These are phyloP conservation scores for Pseudocercospora fuligena DNA, from an alignment of 2,329 filamentous ascomycete species.

Conservation along the genomic window DNA sequence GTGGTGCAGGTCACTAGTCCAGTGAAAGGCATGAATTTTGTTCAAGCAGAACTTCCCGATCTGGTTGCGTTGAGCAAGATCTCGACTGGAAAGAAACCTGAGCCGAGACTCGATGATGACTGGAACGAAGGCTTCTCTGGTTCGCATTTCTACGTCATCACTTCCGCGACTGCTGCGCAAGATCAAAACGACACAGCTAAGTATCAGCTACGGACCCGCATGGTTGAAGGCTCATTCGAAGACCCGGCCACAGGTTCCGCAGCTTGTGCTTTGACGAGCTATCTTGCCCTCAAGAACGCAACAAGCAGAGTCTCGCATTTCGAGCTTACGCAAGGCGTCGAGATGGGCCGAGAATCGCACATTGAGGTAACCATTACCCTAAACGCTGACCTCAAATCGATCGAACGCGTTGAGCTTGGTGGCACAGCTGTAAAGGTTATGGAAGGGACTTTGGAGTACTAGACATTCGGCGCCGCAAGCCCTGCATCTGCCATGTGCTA, in stretches of 20 bases:
- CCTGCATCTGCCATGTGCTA: not conserved
- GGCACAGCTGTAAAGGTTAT: slow-evolving; percentile 52
- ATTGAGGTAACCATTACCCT: slow-evolving; percentile 54
- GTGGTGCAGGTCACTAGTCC: slow-evolving; percentile 51
- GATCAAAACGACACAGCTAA: slow-evolving; percentile 28
- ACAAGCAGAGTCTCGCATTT: slow-evolving; percentile 39
- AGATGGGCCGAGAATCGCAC: slow-evolving; percentile 58
- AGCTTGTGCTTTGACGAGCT: slow-evolving; percentile 53
- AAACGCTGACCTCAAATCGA: slow-evolving; percentile 40
- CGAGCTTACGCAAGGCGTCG: slow-evolving; percentile 55
- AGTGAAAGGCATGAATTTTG: slow-evolving; percentile 75
- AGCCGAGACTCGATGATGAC: slow-evolving; percentile 46
- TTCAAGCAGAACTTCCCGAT: slow-evolving; percentile 65
- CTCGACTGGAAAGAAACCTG: slow-evolving; percentile 44
- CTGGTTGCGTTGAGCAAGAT: slow-evolving; percentile 61
- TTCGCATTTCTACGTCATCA: slow-evolving; percentile 63
- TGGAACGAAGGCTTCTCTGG: slow-evolving; percentile 61
- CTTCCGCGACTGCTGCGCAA: slow-evolving; percentile 34
- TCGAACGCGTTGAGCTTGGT: slow-evolving; percentile 50
- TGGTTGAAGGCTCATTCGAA: slow-evolving; percentile 59
- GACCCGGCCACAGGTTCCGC: slow-evolving; percentile 59
- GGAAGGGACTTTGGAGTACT: slow-evolving; percentile 38
- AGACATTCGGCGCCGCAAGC: not conserved
- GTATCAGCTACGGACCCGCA: slow-evolving; percentile 59
- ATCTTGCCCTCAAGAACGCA: slow-evolving; percentile 49